Conservation (phyloP, 2,329 filamentous ascomycete genomes). For the Pseudogymnoascus destructans region DNA sequence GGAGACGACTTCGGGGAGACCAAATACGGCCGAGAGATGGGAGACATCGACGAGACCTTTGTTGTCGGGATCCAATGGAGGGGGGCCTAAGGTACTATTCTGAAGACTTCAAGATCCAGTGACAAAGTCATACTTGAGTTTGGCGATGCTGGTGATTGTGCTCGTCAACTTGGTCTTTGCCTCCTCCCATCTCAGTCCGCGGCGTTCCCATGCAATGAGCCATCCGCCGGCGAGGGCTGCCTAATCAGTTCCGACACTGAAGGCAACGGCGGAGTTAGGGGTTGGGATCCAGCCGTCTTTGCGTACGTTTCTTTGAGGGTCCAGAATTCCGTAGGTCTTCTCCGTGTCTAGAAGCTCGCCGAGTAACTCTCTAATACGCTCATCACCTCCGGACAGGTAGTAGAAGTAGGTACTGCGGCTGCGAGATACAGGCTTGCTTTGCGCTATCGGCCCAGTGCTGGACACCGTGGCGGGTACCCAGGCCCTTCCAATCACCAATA, state of each 20-base stretch:
- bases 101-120: slow-evolving; percentile 39
- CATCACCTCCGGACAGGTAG: slow-evolving; percentile 15
- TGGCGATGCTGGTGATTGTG: slow-evolving; percentile 38
- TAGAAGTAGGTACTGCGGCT: slow-evolving; percentile 41
- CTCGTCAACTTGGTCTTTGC: slow-evolving; percentile 36
- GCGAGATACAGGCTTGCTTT: slow-evolving; percentile 49
- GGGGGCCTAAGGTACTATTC: slow-evolving; percentile 38
- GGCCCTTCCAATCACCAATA: slow-evolving; percentile 41
- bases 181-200: slow-evolving; percentile 39
- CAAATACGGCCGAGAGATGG: slow-evolving; percentile 45
- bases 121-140: slow-evolving; percentile 44
- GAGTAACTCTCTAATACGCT: slow-evolving; percentile 18
- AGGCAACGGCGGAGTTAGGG: slow-evolving; percentile 31
- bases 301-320: slow-evolving; percentile 46
- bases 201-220: slow-evolving; percentile 47
- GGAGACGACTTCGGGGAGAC: slow-evolving; percentile 43
- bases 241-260: slow-evolving; percentile 47
- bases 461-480: slow-evolving; percentile 49
- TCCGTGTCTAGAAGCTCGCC: slow-evolving; percentile 35
- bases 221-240: slow-evolving; percentile 42
- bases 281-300: slow-evolving; percentile 36
- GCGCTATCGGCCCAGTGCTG: slow-evolving; percentile 48
- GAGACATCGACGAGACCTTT: slow-evolving; percentile 29
- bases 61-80: slow-evolving; percentile 39
- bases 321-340: slow-evolving; percentile 38